These are phyloP conservation scores for Beauveria medogensis DNA, from an alignment of 2,329 filamentous ascomycete genomes.

Conservation along the genomic window DNA sequence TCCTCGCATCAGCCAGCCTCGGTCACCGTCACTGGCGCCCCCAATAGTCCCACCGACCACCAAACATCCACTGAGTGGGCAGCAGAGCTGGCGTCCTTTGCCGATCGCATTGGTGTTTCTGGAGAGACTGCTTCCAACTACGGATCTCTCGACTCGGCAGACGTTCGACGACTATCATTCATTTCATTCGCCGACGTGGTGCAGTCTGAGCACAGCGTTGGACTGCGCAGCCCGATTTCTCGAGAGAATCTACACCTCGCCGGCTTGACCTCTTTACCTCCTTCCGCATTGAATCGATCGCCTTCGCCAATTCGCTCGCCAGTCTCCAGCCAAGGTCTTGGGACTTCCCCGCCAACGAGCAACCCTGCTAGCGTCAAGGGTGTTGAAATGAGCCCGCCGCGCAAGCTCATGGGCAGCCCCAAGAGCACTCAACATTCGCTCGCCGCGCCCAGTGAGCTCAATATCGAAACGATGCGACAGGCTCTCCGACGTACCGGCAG, in stretches of 20 bases:
- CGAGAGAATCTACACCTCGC: conserved; percentile 64
- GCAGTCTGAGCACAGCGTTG: conserved; percentile 67
- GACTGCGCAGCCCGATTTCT: conserved; percentile 40
- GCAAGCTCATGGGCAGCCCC: conserved; percentile 57
- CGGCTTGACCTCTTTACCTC: conserved; percentile 54
- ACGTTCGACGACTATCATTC: conserved; percentile 80
- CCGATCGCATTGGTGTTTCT: conserved; percentile 32
- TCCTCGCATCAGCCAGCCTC: conserved; percentile 72
- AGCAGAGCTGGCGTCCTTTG: conserved; percentile 49
- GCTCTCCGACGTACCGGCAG: conserved; percentile 79
- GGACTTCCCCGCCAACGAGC: conserved; percentile 68
- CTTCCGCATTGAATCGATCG: conserved; percentile 52
- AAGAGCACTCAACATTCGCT: conserved; percentile 45
- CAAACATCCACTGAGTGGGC: conserved; percentile 42
- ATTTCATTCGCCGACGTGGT: conserved; percentile 97
- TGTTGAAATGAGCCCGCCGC: conserved; percentile 58
- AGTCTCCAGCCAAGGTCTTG: conserved; percentile 59
- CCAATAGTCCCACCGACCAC: conserved; percentile 27
- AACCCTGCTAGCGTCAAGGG: conserved; percentile 67
- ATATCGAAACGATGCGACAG: conserved; percentile 90
- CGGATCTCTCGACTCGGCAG: conserved; percentile 63
- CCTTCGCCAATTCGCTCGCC: conserved; percentile 76
- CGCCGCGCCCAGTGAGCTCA: conserved; percentile 53
- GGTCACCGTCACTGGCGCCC: conserved; percentile 51
- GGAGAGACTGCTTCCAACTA: conserved; percentile 66